These are phyloP conservation scores for Penicillium crystallinum DNA, from an alignment of 495 filamentous ascomycete genomes.

Conservation along the genomic window DNA sequence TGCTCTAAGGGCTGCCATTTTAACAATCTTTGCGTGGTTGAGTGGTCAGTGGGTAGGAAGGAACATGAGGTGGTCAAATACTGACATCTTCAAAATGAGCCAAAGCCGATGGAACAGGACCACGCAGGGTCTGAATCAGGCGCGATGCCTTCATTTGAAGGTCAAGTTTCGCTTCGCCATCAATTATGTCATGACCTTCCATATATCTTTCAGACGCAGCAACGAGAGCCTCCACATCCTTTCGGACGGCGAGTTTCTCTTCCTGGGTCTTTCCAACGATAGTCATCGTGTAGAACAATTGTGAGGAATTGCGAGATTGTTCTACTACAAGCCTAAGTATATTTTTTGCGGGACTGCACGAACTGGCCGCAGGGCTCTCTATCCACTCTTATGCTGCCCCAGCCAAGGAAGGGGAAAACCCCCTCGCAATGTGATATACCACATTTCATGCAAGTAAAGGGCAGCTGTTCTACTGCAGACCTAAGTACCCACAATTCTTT, in stretches of 20 bases:
- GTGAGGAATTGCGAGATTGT: neutral
- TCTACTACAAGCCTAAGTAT: no score
- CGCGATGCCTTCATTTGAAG: neutral
- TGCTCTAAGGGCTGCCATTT: no score
- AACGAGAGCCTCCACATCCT: neutral
- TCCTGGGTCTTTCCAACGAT: neutral
- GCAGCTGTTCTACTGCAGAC: no score
- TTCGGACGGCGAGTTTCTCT: neutral
- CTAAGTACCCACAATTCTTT: no score
- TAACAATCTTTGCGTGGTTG: neutral
- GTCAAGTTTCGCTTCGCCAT: neutral
- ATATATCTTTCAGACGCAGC: neutral
- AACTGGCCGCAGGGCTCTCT: no score
- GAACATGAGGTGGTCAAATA: neutral
- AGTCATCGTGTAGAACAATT: neutral
- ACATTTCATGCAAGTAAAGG: no score
- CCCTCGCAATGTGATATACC: no score
- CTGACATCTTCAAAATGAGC: neutral
- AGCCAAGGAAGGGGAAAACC: no score
- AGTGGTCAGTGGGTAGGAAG: neutral
- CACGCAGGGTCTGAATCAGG: neutral
- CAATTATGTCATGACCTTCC: neutral
- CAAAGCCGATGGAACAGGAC: neutral
- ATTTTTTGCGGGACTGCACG: no score
- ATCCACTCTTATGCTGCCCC: no score